These are phyloP conservation scores for Orbilia oligospora DNA, from an alignment of 2,329 filamentous ascomycete genomes.

Conservation along the genomic window DNA sequence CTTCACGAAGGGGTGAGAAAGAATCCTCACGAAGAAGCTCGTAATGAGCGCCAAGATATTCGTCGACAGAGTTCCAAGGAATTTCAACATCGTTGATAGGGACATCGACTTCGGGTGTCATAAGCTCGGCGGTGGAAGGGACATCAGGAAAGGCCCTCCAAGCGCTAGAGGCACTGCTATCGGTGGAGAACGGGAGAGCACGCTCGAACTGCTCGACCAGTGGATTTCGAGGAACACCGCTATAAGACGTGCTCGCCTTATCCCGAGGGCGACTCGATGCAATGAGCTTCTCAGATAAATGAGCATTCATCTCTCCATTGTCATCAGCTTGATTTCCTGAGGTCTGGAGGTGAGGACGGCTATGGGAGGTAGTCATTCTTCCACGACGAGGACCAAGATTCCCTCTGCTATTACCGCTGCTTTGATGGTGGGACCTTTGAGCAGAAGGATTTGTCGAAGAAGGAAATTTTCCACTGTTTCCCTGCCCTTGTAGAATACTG, in stretches of 20 bases:
- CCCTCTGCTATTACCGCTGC: not conserved
- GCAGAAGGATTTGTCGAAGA: not conserved
- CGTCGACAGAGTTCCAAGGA: slow-evolving; percentile 74
- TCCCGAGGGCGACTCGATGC: slow-evolving; percentile 45
- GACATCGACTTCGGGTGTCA: slow-evolving; percentile 67
- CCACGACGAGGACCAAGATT: slow-evolving; percentile 6
- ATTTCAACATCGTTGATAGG: slow-evolving; percentile 72
- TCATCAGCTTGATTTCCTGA: slow-evolving; percentile 11
- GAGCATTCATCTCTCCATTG: slow-evolving; percentile 53
- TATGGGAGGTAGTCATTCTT: slow-evolving; percentile 4
- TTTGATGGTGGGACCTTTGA: not conserved
- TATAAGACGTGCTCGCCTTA: slow-evolving; percentile 3
- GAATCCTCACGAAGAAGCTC: slow-evolving; percentile 82
- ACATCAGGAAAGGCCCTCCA: slow-evolving; percentile 71
- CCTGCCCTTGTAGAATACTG: not conserved
- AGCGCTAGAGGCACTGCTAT: slow-evolving; percentile 7
- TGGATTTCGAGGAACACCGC: slow-evolving; percentile 32
- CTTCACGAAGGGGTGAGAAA: slow-evolving; percentile 77
- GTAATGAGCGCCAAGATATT: slow-evolving; percentile 82
- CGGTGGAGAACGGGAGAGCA: slow-evolving; percentile 46
- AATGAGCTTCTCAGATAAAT: slow-evolving; percentile 52
- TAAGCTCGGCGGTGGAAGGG: slow-evolving; percentile 72
- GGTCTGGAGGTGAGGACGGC: slow-evolving; percentile 29
- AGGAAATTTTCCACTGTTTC: not conserved
- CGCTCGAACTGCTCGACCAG: slow-evolving; percentile 61